Base-by-base conservation (phyloP, 306 rosid genomes). In the Medicago lupulina region DNA sequence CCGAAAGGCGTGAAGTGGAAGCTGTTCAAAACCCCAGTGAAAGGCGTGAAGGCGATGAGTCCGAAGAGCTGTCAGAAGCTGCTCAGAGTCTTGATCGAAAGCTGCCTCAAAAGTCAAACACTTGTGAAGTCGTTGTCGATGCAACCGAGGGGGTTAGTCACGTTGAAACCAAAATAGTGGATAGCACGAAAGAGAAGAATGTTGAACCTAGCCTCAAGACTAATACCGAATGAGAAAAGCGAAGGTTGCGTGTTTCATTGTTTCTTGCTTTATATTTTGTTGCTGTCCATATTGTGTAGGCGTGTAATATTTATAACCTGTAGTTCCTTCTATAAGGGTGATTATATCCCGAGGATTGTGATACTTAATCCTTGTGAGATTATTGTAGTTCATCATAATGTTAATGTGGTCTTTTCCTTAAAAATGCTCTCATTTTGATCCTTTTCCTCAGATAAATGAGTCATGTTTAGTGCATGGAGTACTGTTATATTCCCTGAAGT, bases 91-190 rank as follows among this genome's bases (percentile, higher is more conserved):
- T 44, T 36, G 84, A 73, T 21, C 43, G 60, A 60, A 75, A 81
- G 60, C 76, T 55, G 21, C 82, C 81, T 18, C 59, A 72, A 28
- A 79, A 61, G 57, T 63, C 75, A 28, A 51, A 41, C 68, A 23
- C 78, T 36, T 36, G 23, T 58, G 85, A 81, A 49, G 85, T 43
- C 71, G 57, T 55, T 69, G 75, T 83, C 80, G 74, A 68, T 73
- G 77, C 86, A 54, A 58, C 83, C 50, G 50, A 81, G 65, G 80
- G 19, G 9, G 71, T 43, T 19, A 62, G 18, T 39, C 78, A 19
- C 12, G 8, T 28, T 67, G 91, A 84, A 75, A 80, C 86, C 82
- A 80, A 81, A 74, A 55, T 36, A 17, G 64, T 38, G 23, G 84
- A 76, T 62, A 25, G 67, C 71, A 41, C 76, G 1, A 59, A 66